Evolutionary conservation across 768 basidiomycete genomes (phyloP).

Genomic region (Pholiota molesta): DNA sequence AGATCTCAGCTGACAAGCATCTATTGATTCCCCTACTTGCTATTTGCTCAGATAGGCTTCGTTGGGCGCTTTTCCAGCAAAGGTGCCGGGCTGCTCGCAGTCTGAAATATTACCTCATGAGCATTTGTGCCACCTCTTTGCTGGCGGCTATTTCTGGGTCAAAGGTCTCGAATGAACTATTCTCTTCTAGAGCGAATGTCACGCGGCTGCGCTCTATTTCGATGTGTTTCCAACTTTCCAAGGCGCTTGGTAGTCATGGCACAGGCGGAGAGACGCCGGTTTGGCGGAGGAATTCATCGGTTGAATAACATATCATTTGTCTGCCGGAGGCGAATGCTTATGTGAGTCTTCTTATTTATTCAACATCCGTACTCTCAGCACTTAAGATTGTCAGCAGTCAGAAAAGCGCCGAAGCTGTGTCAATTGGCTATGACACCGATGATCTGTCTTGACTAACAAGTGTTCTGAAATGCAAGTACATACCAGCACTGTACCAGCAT

Average conservation of each 20-base stretch:
- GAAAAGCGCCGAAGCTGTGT: not conserved
- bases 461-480: slow-evolving; percentile 11
- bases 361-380: slow-evolving; percentile 10
- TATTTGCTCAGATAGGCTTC: not conserved
- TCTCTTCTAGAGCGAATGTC: not conserved
- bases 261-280: not conserved
- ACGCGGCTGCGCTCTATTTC: not conserved
- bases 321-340: slow-evolving; percentile 6
- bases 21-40: not conserved
- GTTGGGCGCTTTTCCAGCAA: not conserved
- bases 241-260: not conserved
- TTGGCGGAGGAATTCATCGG: not conserved
- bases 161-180: not conserved
- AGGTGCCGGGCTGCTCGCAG: not conserved
- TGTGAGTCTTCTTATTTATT: slow-evolving; percentile 11
- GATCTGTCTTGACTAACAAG: not conserved
- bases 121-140: not conserved
- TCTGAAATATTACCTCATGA: not conserved
- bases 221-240: not conserved
- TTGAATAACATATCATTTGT: not conserved
- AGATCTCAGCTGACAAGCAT: not conserved
- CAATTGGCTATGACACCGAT: not conserved
- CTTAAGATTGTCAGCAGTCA: not conserved
- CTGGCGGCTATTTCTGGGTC: not conserved
- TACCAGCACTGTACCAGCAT: no score